Conservation (phyloP, 768 basidiomycete species). For the Suillus discolor region DNA sequence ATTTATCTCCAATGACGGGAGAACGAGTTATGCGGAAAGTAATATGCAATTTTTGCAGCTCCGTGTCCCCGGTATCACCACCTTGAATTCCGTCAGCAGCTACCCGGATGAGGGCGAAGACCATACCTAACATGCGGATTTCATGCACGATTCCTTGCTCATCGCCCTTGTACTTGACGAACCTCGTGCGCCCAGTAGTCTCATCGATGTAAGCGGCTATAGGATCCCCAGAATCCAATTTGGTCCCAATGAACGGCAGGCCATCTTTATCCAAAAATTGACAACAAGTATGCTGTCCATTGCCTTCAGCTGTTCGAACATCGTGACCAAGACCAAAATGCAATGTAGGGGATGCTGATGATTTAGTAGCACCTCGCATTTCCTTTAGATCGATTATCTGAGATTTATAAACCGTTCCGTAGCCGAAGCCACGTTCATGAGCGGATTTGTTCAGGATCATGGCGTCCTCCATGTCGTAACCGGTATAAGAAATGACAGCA, state of each 20-base stretch:
- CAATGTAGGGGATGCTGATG: conserved; percentile 59
- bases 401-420: conserved; percentile 96
- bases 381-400: conserved; percentile 90
- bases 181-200: conserved; percentile 75
- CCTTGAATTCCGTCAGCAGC: conserved; percentile 46
- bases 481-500: conserved; percentile 99
- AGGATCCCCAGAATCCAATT: conserved; percentile 72
- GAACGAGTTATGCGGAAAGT: conserved; percentile 92
- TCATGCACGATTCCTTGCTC: conserved; percentile 88
- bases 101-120: neutral
- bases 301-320: conserved; percentile 55
- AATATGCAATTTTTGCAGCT: conserved; percentile 91
- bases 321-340: conserved; percentile 91
- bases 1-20: conserved; percentile 99
- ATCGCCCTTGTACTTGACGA: conserved; percentile 96
- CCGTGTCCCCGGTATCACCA: conserved; percentile 82
- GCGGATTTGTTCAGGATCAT: conserved; percentile 99
- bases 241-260: conserved; percentile 75
- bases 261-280: conserved; percentile 81
- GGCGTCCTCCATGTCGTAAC: conserved; percentile 99
- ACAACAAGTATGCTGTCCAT: conserved; percentile 43
- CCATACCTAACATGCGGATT: conserved; percentile 84
- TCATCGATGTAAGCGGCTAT: conserved; percentile 90
- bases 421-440: conserved; percentile 96
- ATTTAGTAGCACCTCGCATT: conserved; percentile 65